Base-by-base conservation (phyloP, 371 early-diverging fungal genomes). In the Rhizopus microsporus region DNA sequence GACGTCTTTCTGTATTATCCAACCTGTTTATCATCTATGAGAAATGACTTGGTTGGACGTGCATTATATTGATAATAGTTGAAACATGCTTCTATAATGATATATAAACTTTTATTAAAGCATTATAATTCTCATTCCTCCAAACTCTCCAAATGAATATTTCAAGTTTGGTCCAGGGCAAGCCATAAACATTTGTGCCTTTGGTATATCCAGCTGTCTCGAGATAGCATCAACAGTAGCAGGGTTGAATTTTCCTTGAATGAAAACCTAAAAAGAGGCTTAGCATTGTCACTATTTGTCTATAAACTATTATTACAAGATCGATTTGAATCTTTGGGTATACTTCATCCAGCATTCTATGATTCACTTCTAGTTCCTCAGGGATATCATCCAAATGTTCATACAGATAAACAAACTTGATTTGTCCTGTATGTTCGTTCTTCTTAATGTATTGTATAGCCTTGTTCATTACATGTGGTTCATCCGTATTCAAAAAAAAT, bases 381-480 rank as follows among this genome's bases (percentile, higher is more conserved):
- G 77, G 77, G 5, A 80, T 75, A 48, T 70, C 62, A 33, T 70
- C 59, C 4, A 57, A 40, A 5, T 45, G 50, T n/a, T 62, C 53
- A 57, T 80, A 80, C 9, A 76, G 35, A 54, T 76, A 71, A 39
- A 86, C 65, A 46, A 86, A 70, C 55, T 81, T 73, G 51, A 86
- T 52, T 35, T 74, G 63, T 0, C 73, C 72, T 2, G 76, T 65
- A 31, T 75, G 63, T 59, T 82, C 82, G 38, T 81, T 82, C 16
- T 69, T 56, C 17, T 70, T 64, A 3, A 81, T 74, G 59, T 85
- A 83, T 23, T 74, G 70, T 35, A 81, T 71, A 5, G 79, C 85
- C 59, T 81, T 78, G 62, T 85, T 85, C 54, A 86, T 68, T 10
- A 80, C 68, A 63, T 82, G 83, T 10, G 84, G 67, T 39, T 78